Base-by-base conservation (phyloP, 768 basidiomycete genomes). In the Collybia sordida region DNA sequence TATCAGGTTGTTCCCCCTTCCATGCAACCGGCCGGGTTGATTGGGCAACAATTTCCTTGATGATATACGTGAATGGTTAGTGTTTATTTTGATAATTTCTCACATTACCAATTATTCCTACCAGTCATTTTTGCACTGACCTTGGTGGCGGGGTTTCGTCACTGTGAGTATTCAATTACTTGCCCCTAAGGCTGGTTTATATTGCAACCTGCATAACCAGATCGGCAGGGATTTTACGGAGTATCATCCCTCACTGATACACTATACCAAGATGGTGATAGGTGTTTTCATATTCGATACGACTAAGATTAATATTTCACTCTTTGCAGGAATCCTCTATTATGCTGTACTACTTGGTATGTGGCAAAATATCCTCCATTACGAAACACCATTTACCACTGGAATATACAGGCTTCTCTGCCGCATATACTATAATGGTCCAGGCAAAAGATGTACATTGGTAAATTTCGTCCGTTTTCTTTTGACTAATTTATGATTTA, bases 91-190 rank as follows among this genome's bases (percentile, higher is more conserved):
- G 4, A 7, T 28, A 14, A 8, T 19, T 11, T 19, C 0, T 7
- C 21, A 19, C 15, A 22, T 15, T 21, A 21, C 27, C 19, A 9
- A 18, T 5, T 7, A 35, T 17, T 21, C 11, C 34, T 36, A 7
- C 12, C 24, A 45, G 45, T 45, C 22, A 45, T 36, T 45, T 45
- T 45, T 23, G 37, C 34, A 21, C 31, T 45, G 45, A 45, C 21
- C 2, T 31, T 45, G 45, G 17, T 35, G 2, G 37, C 34, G 22
- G 45, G 34, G 7, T 19, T 45, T 11, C 34, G 22, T 21, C 34
- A 45, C 28, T 34, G 43, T 45, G n/a, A 19, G 43, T 45, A 11
- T 7, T 21, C 4, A 15, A 15, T 31, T 31, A 17, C 34, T 45
- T 31, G 8, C 34, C 35, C 19, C 7, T 3, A n/a, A 9, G 17